phyloP scores from a whole-genome alignment of 2,329 filamentous ascomycete species.

The Alternaria gansuensis region DNA sequence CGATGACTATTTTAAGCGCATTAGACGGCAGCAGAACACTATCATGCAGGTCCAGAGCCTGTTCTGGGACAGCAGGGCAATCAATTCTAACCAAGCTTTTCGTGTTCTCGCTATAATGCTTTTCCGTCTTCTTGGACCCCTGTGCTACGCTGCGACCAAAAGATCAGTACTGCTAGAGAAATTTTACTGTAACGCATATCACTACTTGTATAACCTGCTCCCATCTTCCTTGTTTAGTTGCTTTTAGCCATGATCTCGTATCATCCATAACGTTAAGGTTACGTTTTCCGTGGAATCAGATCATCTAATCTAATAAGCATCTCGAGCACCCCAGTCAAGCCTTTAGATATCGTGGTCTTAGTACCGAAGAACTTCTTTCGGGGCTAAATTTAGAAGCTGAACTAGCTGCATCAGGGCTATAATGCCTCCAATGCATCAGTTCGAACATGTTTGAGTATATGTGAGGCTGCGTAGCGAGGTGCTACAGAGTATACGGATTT shows the following conservation, averaged over 20 bases:
- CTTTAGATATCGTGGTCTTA: conserved; percentile 32
- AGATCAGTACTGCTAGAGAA: conserved; percentile 7
- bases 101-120: conserved; percentile 44
- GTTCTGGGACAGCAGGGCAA: conserved; percentile 30
- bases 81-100: conserved; percentile 46
- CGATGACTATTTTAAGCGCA: conserved; percentile 43
- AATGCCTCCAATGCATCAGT: conserved; percentile 21
- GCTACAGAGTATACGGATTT: conserved; percentile 13
- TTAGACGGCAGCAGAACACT: conserved; percentile 14
- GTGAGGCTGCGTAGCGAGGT: conserved; percentile 27
- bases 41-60: conserved; percentile 32
- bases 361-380: conserved; percentile 28
- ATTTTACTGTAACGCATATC: conserved; percentile 20
- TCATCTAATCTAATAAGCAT: conserved; percentile 37
- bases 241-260: conserved; percentile 32
- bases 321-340: conserved; percentile 26
- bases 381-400: conserved; percentile 37
- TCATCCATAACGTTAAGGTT: conserved; percentile 18
- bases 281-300: conserved; percentile 24
- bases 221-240: conserved; percentile 7
- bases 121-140: conserved; percentile 20
- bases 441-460: background rate
- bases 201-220: conserved; percentile 8
- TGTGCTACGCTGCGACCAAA: conserved; percentile 16
- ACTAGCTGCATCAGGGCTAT: conserved; percentile 30